Evolutionary conservation across 345 rosid genomes (phyloP).

Genomic region (Viola odorata): DNA sequence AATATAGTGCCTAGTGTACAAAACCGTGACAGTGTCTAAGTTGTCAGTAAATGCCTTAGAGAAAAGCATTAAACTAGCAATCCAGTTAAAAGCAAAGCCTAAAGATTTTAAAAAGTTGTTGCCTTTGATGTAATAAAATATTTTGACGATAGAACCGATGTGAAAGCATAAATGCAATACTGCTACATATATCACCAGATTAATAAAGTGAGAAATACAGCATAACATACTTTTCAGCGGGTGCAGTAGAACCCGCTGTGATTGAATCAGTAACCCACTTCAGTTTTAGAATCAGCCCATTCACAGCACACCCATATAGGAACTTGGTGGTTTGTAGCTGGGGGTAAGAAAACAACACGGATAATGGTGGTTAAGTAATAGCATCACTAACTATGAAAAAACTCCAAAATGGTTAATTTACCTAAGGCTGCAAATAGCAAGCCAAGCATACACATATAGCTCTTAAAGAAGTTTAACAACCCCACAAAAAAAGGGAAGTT

Average conservation of each 20-base stretch:
- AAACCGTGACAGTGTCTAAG: neutral
- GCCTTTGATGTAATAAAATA: neutral
- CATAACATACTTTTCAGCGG: constrained; percentile 45
- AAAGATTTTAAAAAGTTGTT: neutral
- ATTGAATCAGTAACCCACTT: constrained; percentile 55
- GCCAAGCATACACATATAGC: too few species aligned
- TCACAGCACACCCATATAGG: constrained; percentile 59
- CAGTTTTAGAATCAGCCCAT: constrained; percentile 37
- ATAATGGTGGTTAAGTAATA: neutral
- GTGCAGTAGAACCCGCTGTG: constrained; percentile 34
- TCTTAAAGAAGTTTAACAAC: too few species aligned
- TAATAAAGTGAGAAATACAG: too few species aligned
- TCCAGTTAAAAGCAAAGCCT: neutral
- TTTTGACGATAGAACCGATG: neutral
- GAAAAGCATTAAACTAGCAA: neutral
- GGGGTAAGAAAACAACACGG: neutral
- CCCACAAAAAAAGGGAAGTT: too few species aligned
- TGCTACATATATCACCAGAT: neutral
- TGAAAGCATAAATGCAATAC: neutral
- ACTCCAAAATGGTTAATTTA: neutral
- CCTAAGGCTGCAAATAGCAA: too few species aligned
- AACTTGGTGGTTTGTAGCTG: constrained; percentile 57
- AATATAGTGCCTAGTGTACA: neutral
- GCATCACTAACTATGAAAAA: neutral
- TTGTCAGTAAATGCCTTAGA: neutral